Evolutionary conservation across 108 stramenopile genomes (phyloP).

Genomic region (Conticribra weissflogii): DNA sequence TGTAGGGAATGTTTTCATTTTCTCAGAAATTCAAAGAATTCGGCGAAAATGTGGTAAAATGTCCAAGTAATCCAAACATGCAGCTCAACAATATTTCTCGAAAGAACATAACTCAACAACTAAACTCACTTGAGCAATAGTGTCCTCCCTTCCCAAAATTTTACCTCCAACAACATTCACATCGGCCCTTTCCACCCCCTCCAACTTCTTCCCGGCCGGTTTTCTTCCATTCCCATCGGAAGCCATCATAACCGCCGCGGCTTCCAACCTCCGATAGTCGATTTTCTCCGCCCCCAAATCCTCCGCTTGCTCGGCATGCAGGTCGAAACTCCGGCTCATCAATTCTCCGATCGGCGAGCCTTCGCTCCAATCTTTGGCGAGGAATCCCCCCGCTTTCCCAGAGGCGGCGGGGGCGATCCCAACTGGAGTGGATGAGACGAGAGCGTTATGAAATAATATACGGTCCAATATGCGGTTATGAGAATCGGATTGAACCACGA

Average conservation of each 20-base stretch:
- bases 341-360: constrained; percentile 50
- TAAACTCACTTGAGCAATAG: constrained; percentile 70
- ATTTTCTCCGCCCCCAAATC: constrained; percentile 47
- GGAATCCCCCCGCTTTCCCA: constrained; percentile 82
- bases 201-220: constrained; percentile 43
- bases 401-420: constrained; percentile 69
- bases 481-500: too few species aligned
- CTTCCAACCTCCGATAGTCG: constrained; percentile 65
- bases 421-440: neutral
- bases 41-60: neutral
- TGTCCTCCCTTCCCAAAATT: constrained; percentile 45
- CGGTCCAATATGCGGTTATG: too few species aligned
- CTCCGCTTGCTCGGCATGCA: constrained; percentile 69
- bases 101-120: neutral
- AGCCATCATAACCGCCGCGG: constrained; percentile 49
- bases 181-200: constrained; percentile 58
- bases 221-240: constrained; percentile 17
- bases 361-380: constrained; percentile 78
- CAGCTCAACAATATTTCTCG: neutral
- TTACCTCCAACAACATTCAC: constrained; percentile 44
- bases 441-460: neutral
- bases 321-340: constrained; percentile 63
- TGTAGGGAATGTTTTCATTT: neutral
- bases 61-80: too few species aligned
- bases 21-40: neutral